Conservation (phyloP, 2,329 filamentous ascomycete genomes). For the Alternaria incomplexa region DNA sequence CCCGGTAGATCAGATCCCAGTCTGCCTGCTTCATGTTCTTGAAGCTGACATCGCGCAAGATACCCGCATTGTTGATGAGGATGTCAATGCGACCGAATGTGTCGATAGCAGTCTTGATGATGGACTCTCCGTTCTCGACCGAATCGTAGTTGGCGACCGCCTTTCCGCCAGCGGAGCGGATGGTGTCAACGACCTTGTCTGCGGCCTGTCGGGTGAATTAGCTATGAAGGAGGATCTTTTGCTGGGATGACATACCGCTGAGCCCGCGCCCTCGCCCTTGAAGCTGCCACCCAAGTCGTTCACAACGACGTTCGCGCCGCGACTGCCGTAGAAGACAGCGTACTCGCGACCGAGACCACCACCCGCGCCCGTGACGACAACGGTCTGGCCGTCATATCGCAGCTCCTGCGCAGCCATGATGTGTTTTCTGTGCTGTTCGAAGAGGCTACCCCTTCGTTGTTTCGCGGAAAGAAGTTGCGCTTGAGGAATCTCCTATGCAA, state of each 20-base stretch:
- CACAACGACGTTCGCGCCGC: constrained; percentile 93
- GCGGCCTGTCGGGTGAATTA: constrained; percentile 64
- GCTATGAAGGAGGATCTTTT: not conserved
- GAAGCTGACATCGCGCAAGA: constrained; percentile 93
- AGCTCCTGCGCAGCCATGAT: constrained; percentile 58
- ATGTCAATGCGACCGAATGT: constrained; percentile 87
- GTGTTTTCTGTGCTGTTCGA: constrained; percentile 4
- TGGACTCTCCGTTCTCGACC: constrained; percentile 90
- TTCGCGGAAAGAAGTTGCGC: constrained; percentile 6
- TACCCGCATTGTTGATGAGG: constrained; percentile 97
- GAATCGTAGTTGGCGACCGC: constrained; percentile 97
- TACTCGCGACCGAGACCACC: constrained; percentile 84
- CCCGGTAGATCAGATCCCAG: constrained; percentile 93
- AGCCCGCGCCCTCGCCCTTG: constrained; percentile 87
- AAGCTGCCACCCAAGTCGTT: constrained; percentile 94
- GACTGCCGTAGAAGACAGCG: constrained; percentile 85
- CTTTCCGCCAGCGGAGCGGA: constrained; percentile 87
- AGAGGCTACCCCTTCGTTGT: constrained; percentile 7
- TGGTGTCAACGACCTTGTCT: constrained; percentile 82
- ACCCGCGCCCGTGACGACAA: constrained; percentile 85
- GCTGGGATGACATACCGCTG: constrained; percentile 67
- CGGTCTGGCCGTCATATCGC: constrained; percentile 86
- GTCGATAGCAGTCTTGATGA: constrained; percentile 87
- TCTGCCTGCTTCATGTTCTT: constrained; percentile 98
- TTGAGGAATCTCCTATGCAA: constrained; percentile 6